Evolutionary conservation across 2,329 filamentous ascomycete genomes (phyloP).

Genomic region (Paecilomyces niveus): DNA sequence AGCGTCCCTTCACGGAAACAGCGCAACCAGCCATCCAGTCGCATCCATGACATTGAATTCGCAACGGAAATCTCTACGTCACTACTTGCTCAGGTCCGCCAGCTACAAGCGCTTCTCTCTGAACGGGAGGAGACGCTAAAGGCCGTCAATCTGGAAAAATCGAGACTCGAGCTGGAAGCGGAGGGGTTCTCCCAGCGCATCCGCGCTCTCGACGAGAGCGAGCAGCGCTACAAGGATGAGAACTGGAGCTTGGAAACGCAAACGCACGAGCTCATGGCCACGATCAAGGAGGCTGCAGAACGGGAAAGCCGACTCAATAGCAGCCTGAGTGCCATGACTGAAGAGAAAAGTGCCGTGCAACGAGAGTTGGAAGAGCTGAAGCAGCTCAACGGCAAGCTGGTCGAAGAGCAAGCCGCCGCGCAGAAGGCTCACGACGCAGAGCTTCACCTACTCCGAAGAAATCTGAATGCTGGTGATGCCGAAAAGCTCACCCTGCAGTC

Average conservation of each 20-base stretch:
- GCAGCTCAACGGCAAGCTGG: slow-evolving; percentile 66
- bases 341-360: slow-evolving; percentile 71
- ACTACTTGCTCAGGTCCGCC: slow-evolving; percentile 85
- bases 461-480: slow-evolving; percentile 66
- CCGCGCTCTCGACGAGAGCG: slow-evolving; percentile 80
- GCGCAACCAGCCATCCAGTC: slow-evolving; percentile 79
- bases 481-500: slow-evolving; percentile 73
- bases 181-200: slow-evolving; percentile 74
- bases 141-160: slow-evolving; percentile 65
- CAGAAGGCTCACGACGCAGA: slow-evolving; percentile 87
- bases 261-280: slow-evolving; percentile 71
- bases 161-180: slow-evolving; percentile 72
- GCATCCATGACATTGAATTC: slow-evolving; percentile 93
- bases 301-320: slow-evolving; percentile 77
- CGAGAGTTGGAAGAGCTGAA: slow-evolving; percentile 89
- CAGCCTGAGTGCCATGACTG: slow-evolving; percentile 59
- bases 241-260: slow-evolving; percentile 97
- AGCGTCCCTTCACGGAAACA: slow-evolving; percentile 80
- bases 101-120: slow-evolving; percentile 73
- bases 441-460: slow-evolving; percentile 74
- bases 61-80: slow-evolving; percentile 97
- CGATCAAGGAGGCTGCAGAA: slow-evolving; percentile 68
- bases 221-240: slow-evolving; percentile 94
- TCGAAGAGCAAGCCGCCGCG: slow-evolving; percentile 69
- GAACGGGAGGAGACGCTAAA: slow-evolving; percentile 86